Conservation (phyloP, 2,329 filamentous ascomycete genomes). For the Macrophomina phaseolina region DNA sequence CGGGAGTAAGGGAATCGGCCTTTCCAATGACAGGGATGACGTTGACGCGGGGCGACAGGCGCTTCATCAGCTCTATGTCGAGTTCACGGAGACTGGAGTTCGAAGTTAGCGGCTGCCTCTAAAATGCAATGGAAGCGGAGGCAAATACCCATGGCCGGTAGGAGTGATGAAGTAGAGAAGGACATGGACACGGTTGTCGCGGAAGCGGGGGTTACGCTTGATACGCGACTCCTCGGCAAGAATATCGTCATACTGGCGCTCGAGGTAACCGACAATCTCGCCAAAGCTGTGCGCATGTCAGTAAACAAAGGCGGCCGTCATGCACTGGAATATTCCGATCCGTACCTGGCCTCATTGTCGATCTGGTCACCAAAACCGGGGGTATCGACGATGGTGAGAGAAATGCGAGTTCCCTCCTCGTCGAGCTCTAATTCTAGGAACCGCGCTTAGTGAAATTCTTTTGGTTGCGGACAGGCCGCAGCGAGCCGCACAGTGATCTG, state of each 20-base stretch:
- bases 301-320: neutral
- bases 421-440: slow-evolving; percentile 85
- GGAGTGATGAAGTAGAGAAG: slow-evolving; percentile 99
- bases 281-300: slow-evolving; percentile 70
- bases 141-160: slow-evolving; percentile 81
- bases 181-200: slow-evolving; percentile 97
- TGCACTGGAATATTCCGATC: slow-evolving; percentile 27
- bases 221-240: slow-evolving; percentile 99
- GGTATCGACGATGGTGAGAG: slow-evolving; percentile 96
- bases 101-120: slow-evolving; percentile 16
- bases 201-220: slow-evolving; percentile 99
- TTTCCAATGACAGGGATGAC: slow-evolving; percentile 99
- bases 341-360: slow-evolving; percentile 95
- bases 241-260: slow-evolving; percentile 99
- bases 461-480: slow-evolving; percentile 4
- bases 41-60: slow-evolving; percentile 95
- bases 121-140: neutral
- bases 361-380: slow-evolving; percentile 98
- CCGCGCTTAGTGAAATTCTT: slow-evolving; percentile 32
- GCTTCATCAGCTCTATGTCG: slow-evolving; percentile 99
- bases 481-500: neutral
- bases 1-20: slow-evolving; percentile 94
- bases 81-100: slow-evolving; percentile 84
- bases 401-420: slow-evolving; percentile 97
- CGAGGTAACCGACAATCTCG: slow-evolving; percentile 97